A percentile compares a stretch with the other conserved stretches of the same genome.
phyloP scores from a whole-genome alignment of 1,284 basidiomycete genomes.

The Austropuccinia psidii region DNA sequence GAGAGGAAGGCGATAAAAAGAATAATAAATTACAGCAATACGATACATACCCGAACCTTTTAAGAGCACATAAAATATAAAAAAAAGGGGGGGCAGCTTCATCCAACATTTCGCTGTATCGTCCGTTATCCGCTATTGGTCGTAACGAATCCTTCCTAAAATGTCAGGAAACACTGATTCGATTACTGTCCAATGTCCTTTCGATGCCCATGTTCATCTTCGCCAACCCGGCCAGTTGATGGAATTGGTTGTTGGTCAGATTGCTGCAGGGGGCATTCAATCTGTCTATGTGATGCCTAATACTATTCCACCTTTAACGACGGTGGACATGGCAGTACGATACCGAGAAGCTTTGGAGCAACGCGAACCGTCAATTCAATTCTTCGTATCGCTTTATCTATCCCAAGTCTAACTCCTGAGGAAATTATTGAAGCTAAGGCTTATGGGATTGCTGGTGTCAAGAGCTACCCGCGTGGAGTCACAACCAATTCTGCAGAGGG shows the following conservation, averaged over 20 bases:
- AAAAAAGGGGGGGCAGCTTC: too few relatives aligned
- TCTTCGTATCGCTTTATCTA: conserved; percentile 93
- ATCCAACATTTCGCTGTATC: too few relatives aligned
- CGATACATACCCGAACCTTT: too few relatives aligned
- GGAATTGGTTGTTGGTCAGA: conserved; percentile 80
- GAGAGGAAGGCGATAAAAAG: too few relatives aligned
- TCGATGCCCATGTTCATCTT: conserved; percentile 86
- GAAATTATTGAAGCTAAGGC: conserved; percentile 79
- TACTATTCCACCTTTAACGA: conserved; percentile 82
- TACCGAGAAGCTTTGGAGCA: conserved; percentile 69
- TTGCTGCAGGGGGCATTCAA: conserved; percentile 76
- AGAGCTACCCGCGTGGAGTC: conserved; percentile 68
- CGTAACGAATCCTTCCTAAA: too few relatives aligned
- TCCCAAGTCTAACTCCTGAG: conserved; percentile 80
- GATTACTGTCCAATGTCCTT: conserved; percentile 33
- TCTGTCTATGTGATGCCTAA: conserved; percentile 99
- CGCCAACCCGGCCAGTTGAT: conserved; percentile 71
- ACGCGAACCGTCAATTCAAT: conserved; percentile 72
- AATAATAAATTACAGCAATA: too few relatives aligned
- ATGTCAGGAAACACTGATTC: too few relatives aligned
- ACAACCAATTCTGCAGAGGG: conserved; percentile 96
- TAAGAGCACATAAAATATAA: too few relatives aligned
- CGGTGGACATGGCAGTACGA: conserved; percentile 67
- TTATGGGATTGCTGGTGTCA: conserved; percentile 60
- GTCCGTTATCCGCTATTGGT: too few relatives aligned